These are phyloP conservation scores for Mucor irregularis DNA, from an alignment of 371 early-diverging fungal species.

Conservation along the genomic window DNA sequence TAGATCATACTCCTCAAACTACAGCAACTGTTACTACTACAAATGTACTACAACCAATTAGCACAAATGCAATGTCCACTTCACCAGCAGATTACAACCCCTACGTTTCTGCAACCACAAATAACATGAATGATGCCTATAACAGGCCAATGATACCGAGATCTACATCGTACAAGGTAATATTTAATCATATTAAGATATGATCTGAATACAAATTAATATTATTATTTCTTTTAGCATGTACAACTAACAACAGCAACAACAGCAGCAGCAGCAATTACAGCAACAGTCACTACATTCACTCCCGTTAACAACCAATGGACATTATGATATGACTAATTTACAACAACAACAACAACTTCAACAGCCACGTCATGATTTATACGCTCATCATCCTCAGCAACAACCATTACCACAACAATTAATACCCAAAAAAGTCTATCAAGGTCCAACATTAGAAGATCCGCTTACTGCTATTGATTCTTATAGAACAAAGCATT, in stretches of 20 bases:
- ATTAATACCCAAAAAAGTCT: neutral
- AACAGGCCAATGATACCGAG: constrained; percentile 11
- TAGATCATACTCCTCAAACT: neutral
- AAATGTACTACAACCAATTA: neutral
- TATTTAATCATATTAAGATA: neutral
- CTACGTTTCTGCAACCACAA: neutral
- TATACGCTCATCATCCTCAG: neutral
- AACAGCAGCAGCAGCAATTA: no score
- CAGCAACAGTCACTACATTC: constrained; percentile 2
- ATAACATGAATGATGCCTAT: constrained; percentile 1
- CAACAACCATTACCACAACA: constrained; percentile 5
- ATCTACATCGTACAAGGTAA: constrained; percentile 23
- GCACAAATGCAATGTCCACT: neutral
- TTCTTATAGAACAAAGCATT: constrained; percentile 18
- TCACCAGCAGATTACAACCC: constrained; percentile 16
- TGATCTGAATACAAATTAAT: neutral
- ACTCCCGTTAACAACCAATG: constrained; percentile 2
- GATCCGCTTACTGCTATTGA: constrained; percentile 31
- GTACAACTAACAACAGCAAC: neutral
- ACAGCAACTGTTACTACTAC: neutral
- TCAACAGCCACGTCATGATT: constrained; percentile 1
- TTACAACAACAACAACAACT: neutral
- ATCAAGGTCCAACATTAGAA: constrained; percentile 27
- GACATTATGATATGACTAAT: constrained; percentile 7
- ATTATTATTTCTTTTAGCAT: neutral